Percentiles rank a stretch among this genome's conserved stretches.
These are phyloP conservation scores for Tetrapyrgos nigripes DNA, from an alignment of 1,284 basidiomycete genomes.

Conservation along the genomic window DNA sequence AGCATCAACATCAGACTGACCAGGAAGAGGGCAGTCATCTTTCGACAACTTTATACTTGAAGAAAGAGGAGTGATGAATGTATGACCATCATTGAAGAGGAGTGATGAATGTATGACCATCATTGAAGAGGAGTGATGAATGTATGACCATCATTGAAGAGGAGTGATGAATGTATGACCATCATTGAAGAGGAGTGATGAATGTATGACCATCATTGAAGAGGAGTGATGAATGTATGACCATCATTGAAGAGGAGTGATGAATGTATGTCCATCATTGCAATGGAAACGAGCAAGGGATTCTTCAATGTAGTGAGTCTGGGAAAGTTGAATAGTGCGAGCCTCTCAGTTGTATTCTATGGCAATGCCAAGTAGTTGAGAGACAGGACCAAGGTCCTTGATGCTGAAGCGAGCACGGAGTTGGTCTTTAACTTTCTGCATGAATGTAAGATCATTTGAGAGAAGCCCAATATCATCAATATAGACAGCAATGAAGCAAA, in stretches of 20 bases:
- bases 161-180: too few species aligned
- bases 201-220: too few species aligned
- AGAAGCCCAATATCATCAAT: constrained; percentile 26
- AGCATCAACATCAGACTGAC: not conserved
- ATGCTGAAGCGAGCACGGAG: not conserved
- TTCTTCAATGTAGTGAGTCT: constrained; percentile 22
- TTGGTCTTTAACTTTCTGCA: not conserved
- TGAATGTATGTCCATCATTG: too few species aligned
- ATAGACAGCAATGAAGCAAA: constrained; percentile 20
- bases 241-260: too few species aligned
- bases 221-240: too few species aligned
- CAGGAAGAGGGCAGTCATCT: not conserved
- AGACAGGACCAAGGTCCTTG: not conserved
- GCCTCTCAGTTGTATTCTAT: constrained; percentile 11
- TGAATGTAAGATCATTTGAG: not conserved
- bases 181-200: too few species aligned
- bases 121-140: too few species aligned
- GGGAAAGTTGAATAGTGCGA: constrained; percentile 21
- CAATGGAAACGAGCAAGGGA: constrained; percentile 23
- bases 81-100: too few species aligned
- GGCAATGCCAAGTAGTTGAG: constrained; percentile 16
- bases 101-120: too few species aligned
- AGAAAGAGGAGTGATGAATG: constrained; percentile 19
- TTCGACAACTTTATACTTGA: constrained; percentile 1
- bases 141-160: too few species aligned